Evolutionary conservation across 2,329 filamentous ascomycete genomes (phyloP).

Genomic region (Dryadomyces sulphureus): DNA sequence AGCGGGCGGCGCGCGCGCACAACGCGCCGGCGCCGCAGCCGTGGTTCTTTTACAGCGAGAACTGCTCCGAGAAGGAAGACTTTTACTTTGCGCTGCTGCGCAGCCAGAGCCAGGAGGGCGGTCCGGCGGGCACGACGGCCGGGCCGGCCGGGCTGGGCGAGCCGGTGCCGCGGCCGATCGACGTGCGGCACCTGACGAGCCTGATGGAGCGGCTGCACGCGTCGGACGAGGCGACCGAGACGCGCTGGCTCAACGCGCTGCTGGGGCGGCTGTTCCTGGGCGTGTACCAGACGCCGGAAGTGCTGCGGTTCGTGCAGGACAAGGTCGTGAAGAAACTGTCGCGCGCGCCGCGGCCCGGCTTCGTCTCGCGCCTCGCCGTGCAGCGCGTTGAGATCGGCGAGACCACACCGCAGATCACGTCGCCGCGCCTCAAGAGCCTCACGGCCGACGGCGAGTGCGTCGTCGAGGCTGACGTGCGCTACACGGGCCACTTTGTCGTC

Average conservation of each 20-base stretch:
- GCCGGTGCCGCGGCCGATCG: constrained; percentile 61
- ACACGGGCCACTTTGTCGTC: constrained; percentile 76
- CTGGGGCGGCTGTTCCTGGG: constrained; percentile 79
- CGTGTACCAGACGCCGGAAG: constrained; percentile 67
- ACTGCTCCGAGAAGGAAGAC: constrained; percentile 92
- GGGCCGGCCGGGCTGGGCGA: constrained; percentile 33
- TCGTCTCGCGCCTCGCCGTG: constrained; percentile 74
- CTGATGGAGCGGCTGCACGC: constrained; percentile 85
- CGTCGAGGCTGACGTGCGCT: constrained; percentile 75
- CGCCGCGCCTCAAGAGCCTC: constrained; percentile 73
- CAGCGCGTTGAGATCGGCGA: constrained; percentile 76
- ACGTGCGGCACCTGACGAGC: constrained; percentile 73
- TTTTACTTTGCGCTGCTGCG: constrained; percentile 89
- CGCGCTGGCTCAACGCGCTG: constrained; percentile 85
- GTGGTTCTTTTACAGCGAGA: constrained; percentile 90
- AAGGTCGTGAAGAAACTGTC: constrained; percentile 96
- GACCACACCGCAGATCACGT: constrained; percentile 75
- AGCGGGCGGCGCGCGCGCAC: constrained; percentile 32
- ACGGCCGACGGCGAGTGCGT: constrained; percentile 84
- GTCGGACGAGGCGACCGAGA: constrained; percentile 79
- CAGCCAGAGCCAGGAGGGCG: constrained; percentile 38
- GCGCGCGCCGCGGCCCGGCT: constrained; percentile 78
- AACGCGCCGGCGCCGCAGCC: constrained; percentile 54
- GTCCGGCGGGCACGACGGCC: background rate
- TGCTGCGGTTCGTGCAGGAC: constrained; percentile 63